phyloP scores from a whole-genome alignment of 305 asterid genomes.

The Salvia sclarea region DNA sequence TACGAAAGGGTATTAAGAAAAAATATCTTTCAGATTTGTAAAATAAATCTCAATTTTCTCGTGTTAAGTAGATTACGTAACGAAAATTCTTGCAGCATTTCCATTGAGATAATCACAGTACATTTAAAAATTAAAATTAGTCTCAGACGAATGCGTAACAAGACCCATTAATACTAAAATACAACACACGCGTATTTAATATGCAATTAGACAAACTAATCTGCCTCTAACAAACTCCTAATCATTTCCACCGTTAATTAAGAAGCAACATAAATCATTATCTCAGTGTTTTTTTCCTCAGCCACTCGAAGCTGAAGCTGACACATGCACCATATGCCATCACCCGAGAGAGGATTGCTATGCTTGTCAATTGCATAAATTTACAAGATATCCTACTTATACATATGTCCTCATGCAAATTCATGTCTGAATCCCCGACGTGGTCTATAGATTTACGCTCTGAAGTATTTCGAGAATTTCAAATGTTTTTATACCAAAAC shows the following conservation, averaged over 20 bases:
- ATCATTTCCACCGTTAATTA: no score
- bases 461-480: conserved; percentile 18
- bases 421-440: conserved; percentile 13
- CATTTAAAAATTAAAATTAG: not conserved
- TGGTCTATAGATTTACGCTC: conserved; percentile 9
- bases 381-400: conserved; percentile 29
- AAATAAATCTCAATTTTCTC: not conserved
- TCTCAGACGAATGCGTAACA: not conserved
- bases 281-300: not conserved
- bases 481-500: conserved; percentile 20
- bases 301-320: conserved; percentile 1
- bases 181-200: not conserved
- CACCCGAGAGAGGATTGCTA: conserved; percentile 19
- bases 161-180: not conserved
- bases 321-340: conserved; percentile 18
- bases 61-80: no score
- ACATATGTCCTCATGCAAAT: conserved; percentile 21
- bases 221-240: no score
- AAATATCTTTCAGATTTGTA: not conserved
- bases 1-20: not conserved
- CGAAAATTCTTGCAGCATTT: no score
- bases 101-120: not conserved
- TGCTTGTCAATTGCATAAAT: conserved; percentile 27
- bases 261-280: not conserved
- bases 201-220: no score